These are phyloP conservation scores for Vigna reflexopilosa DNA, from an alignment of 306 rosid genomes.

Conservation along the genomic window DNA sequence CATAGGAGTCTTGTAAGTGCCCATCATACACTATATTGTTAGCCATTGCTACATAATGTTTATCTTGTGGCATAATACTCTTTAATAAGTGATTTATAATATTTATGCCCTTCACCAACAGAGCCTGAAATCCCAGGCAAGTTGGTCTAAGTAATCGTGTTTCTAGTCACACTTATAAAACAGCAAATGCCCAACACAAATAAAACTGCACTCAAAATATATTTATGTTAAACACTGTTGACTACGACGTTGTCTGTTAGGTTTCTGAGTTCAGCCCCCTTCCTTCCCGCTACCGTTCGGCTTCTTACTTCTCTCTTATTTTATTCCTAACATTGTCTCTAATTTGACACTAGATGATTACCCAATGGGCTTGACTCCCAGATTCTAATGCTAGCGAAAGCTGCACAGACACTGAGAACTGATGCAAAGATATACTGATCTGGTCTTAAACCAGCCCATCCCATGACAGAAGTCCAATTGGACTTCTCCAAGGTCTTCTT, in stretches of 20 bases:
- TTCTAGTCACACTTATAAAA: slow-evolving; percentile 32
- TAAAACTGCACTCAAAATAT: slow-evolving; percentile 79
- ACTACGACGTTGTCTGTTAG: slow-evolving; percentile 53
- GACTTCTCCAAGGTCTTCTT: slow-evolving; percentile 36
- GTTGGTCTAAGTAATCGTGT: slow-evolving; percentile 45
- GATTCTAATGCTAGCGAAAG: slow-evolving; percentile 70
- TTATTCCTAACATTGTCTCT: slow-evolving; percentile 19
- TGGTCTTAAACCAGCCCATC: no score
- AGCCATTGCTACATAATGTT: slow-evolving; percentile 78
- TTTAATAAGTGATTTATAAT: no score
- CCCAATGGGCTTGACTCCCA: slow-evolving; percentile 66
- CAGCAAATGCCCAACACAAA: slow-evolving; percentile 53
- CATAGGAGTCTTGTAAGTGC: slow-evolving; percentile 66
- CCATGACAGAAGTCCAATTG: no score
- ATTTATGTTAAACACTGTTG: slow-evolving; percentile 74
- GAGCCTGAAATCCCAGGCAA: slow-evolving; percentile 49
- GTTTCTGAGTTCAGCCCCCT: no score
- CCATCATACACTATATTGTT: slow-evolving; percentile 77
- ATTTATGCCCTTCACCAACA: slow-evolving; percentile 60
- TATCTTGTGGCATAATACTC: slow-evolving; percentile 63
- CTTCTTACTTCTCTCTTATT: no score
- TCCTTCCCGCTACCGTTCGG: no score
- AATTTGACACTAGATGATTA: slow-evolving; percentile 68
- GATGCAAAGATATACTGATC: no score
- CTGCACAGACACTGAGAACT: slow-evolving; percentile 67